phyloP scores from a whole-genome alignment of 2,329 filamentous ascomycete genomes.

The Chlorencoelia australis region DNA sequence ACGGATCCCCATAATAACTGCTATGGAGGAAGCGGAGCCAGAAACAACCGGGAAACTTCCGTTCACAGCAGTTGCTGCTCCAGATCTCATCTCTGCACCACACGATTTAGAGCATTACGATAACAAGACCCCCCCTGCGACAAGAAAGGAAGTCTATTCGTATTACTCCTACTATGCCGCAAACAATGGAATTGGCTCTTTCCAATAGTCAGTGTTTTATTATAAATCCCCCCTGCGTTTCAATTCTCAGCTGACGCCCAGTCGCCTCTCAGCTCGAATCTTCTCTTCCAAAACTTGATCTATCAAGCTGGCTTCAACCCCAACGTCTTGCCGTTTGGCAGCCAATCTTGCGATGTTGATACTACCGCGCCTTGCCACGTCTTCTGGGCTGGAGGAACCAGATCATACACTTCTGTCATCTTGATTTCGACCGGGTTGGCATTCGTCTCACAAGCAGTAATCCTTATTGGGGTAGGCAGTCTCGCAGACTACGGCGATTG shows the following conservation, averaged over 20 bases:
- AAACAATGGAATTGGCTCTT: constrained; percentile 26
- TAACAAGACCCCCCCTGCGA: constrained; percentile 16
- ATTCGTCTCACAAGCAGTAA: constrained; percentile 20
- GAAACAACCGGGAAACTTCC: constrained; percentile 11
- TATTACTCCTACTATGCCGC: constrained; percentile 26
- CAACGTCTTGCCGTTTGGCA: constrained; percentile 24
- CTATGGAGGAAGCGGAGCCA: constrained; percentile 3
- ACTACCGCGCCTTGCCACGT: constrained; percentile 22
- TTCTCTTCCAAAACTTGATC: constrained; percentile 27
- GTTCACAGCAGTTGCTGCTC: constrained; percentile 19
- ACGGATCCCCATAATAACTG: too few relatives aligned
- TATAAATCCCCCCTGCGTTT: background rate
- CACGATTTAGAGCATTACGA: constrained; percentile 14
- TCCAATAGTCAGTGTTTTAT: constrained; percentile 22
- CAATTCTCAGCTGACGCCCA: constrained; percentile 2
- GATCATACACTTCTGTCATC: constrained; percentile 23
- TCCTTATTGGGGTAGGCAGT: constrained; percentile 23
- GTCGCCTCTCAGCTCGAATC: constrained; percentile 18
- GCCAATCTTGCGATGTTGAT: constrained; percentile 20
- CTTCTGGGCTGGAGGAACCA: constrained; percentile 23
- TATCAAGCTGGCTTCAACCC: constrained; percentile 26
- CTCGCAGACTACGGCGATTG: constrained; percentile 26
- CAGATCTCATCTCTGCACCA: constrained; percentile 7
- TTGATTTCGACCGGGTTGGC: constrained; percentile 23
- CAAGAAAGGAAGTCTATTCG: constrained; percentile 21